phyloP scores from a whole-genome alignment of 768 basidiomycete genomes.

The Lactarius deliciosus region DNA sequence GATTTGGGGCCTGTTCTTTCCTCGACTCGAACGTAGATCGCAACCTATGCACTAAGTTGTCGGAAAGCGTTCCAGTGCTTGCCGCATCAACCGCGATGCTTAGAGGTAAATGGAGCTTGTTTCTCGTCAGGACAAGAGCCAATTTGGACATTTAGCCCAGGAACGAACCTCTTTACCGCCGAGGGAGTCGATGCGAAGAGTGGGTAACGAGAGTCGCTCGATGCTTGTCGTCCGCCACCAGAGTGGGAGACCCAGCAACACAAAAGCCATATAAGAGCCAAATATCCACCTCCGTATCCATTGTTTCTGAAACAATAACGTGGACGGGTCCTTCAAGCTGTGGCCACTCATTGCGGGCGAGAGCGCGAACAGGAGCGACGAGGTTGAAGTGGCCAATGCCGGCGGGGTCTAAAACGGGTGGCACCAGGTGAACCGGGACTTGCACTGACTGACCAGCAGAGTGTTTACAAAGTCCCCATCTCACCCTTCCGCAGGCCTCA shows the following conservation, averaged over 20 bases:
- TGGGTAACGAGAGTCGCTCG: slow-evolving; percentile 71
- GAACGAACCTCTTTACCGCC: slow-evolving; percentile 24
- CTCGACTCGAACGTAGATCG: slow-evolving; percentile 17
- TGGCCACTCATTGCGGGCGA: slow-evolving; percentile 14
- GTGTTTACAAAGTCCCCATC: slow-evolving; percentile 8
- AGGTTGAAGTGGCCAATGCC: neutral
- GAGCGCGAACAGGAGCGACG: neutral
- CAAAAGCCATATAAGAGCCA: slow-evolving; percentile 72
- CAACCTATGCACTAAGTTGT: slow-evolving; percentile 8
- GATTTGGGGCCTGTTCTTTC: slow-evolving; percentile 3
- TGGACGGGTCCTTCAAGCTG: slow-evolving; percentile 20
- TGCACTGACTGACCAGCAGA: neutral
- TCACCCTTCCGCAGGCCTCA: slow-evolving; percentile 12
- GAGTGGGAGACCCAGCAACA: slow-evolving; percentile 77
- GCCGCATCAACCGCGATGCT: slow-evolving; percentile 14
- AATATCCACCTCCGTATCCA: slow-evolving; percentile 56
- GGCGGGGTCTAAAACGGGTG: slow-evolving; percentile 20
- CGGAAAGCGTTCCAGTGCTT: slow-evolving; percentile 3
- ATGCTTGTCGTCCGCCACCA: slow-evolving; percentile 97
- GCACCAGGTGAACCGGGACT: slow-evolving; percentile 18
- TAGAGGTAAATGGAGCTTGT: slow-evolving; percentile 28
- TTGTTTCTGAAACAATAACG: slow-evolving; percentile 20
- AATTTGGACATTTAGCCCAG: neutral
- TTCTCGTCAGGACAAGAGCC: neutral
- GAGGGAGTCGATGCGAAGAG: slow-evolving; percentile 18